Evolutionary conservation across 148 eudicot species (phyloP).

Genomic region (Heliamphora exappendiculata): DNA sequence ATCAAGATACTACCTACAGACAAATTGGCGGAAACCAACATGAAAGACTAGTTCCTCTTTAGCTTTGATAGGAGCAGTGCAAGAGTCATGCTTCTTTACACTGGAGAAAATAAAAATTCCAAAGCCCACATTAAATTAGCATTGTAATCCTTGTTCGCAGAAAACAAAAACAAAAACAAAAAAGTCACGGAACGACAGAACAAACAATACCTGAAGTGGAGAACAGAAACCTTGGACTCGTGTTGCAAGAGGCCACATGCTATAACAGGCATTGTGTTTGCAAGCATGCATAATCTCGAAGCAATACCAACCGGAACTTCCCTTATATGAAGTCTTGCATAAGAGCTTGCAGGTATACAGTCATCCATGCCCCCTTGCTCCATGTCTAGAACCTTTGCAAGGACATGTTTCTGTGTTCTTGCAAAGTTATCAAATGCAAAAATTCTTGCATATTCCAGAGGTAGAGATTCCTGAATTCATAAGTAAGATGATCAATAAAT

Average conservation of each 20-base stretch:
- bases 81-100: conserved; percentile 83
- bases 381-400: conserved; percentile 63
- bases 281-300: conserved; percentile 40
- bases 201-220: conserved; percentile 72
- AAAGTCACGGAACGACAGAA: too few relatives aligned
- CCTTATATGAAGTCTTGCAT: conserved; percentile 58
- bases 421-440: conserved; percentile 80
- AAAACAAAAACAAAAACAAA: neutral
- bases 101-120: conserved; percentile 28
- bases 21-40: conserved; percentile 89
- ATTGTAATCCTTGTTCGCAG: neutral
- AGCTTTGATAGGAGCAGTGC: conserved; percentile 73
- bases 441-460: conserved; percentile 70
- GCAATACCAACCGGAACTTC: conserved; percentile 61
- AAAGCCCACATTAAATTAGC: neutral
- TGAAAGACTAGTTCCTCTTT: conserved; percentile 89
- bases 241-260: conserved; percentile 86
- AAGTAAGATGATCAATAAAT: neutral
- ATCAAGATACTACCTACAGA: conserved; percentile 44
- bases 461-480: conserved; percentile 72
- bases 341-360: conserved; percentile 54
- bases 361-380: conserved; percentile 46
- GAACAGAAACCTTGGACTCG: conserved; percentile 94
- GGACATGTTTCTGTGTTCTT: conserved; percentile 82
- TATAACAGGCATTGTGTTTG: conserved; percentile 54